These are phyloP conservation scores for Eucalyptus cladocalyx DNA, from an alignment of 345 rosid species.

Conservation along the genomic window DNA sequence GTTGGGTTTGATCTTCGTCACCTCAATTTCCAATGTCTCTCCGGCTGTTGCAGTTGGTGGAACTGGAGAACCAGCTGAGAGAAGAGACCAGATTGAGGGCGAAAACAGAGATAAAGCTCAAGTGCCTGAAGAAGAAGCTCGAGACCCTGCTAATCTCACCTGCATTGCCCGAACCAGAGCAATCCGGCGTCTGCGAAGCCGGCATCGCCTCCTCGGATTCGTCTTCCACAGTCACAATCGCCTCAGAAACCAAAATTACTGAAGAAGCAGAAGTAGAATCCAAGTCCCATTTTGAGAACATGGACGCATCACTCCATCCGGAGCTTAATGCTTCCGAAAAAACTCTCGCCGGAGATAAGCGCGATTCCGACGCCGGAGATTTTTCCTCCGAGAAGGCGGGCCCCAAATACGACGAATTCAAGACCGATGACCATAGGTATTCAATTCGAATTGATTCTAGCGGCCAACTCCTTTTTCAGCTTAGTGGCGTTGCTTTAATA, in stretches of 20 bases:
- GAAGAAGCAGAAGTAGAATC: background rate
- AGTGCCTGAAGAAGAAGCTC: conserved; percentile 44
- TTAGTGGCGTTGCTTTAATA: background rate
- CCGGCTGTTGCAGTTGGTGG: conserved; percentile 24
- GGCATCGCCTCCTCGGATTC: conserved; percentile 22
- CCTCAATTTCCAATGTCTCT: background rate
- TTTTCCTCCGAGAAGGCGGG: background rate
- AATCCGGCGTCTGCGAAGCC: conserved; percentile 17
- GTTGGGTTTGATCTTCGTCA: background rate
- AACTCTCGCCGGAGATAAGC: background rate
- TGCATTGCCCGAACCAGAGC: conserved; percentile 16
- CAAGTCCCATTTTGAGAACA: background rate
- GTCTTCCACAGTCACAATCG: background rate
- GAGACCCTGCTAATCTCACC: conserved; percentile 27
- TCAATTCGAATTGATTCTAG: background rate
- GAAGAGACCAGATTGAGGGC: conserved; percentile 54
- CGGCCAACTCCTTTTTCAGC: background rate
- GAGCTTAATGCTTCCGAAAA: background rate
- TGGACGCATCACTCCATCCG: background rate
- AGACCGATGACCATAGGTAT: conserved; percentile 4
- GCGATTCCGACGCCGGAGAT: background rate
- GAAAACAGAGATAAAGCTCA: conserved; percentile 62
- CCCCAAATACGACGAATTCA: conserved; percentile 1
- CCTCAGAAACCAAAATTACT: background rate
- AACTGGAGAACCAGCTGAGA: conserved; percentile 43